Evolutionary conservation across 805 yeast species (phyloP), one percentile per base, ranked within the genome.

Genomic region (Lipomyces kockii): DNA sequence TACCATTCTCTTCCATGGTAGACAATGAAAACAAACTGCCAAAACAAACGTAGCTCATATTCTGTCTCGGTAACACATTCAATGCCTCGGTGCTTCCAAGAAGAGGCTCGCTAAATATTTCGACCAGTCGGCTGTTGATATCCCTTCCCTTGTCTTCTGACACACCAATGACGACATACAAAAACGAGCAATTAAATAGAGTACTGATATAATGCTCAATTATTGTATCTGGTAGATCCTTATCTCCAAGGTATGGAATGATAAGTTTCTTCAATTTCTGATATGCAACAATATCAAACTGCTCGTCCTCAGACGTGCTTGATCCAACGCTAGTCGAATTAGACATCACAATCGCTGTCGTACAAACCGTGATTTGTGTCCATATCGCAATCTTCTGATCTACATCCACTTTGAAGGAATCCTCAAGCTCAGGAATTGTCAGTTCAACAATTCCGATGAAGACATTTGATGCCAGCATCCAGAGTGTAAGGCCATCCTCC

Each of bases 11-110:
- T 14, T 76, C 75, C 0, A 64, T 46, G 1, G 66, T 56, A 37
- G 83, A 76, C 29, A 87, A 76, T 57, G 76, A 71, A 68, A 87
- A 77, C 67, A 87, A 75, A 78, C 88, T 85, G 29, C 76, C 74
- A 52, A 93, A 78, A 74, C 97, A 89, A 29, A 78, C 74, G 57
- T 84, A 77, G 17, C 92, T 83, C 49, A 89, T 81, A 5, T 76
- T 69, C 12, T 79, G 78, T 66, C 89, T 85, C 1, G 83, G 77
- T 27, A 82, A 76, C 11, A 80, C 73, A 1, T 72, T 72, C 0
- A 88, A 76, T 2, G 84, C 83, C 51, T 83, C 82, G 0, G 94
- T 89, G 0, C 90, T 82, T 0, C 95, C 95, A 72, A 83, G 86
- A n/a, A 83, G 79, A 8, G 82, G 82, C 9, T 82, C 83, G 64